Evolutionary conservation across 1,139 yeast genomes (phyloP), one percentile per base, ranked within the genome.

Genomic region (Hanseniaspora gamundiae): DNA sequence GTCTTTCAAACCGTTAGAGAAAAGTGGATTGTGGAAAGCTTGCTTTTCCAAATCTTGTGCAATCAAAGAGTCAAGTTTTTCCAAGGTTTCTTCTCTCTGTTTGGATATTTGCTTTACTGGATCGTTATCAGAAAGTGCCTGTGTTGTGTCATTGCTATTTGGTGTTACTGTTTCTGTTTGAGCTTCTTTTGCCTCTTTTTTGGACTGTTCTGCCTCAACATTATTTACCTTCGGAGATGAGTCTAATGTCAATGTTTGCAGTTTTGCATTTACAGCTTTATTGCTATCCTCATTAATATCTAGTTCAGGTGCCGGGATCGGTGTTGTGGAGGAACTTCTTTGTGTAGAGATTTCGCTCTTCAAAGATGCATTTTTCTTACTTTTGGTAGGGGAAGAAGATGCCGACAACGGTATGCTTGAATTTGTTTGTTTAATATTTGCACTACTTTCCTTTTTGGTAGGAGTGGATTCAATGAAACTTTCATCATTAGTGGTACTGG

Each of bases 11-110:
- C 58, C 62, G 10, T 53, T 53, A n/a, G 48, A 50, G 41, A 60
- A 60, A n/a, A 59, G 44, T 3, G 58, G 55, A 45, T 58, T 57
- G 39, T 53, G 48, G 39, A 60, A 58, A 9, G 61, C 64, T 9
- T 46, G 45, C 22, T 50, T 48, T 36, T 47, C 43, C 19, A 57
- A 36, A 44, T 59, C 62, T 21, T 52, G 49, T 27, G 50, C 50
- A 20, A 60, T 49, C 13, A 51, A 49, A 28, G 55, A 54, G 21
- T 54, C 52, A 19, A 59, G 57, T 42, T 60, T 56, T 21, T 52
- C 49, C 2, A 60, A 47, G 38, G 49, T 47, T 47, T 59, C 62
- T 38, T 47, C 47, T 9, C 62, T 61, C 9, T 49, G 47, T 10
- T 42, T 4, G 11, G 19, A 6, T 13, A 14, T 29, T 14, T 14